Base-by-base conservation (phyloP, 2,329 filamentous ascomycete genomes). In the Geosmithia putterillii region DNA sequence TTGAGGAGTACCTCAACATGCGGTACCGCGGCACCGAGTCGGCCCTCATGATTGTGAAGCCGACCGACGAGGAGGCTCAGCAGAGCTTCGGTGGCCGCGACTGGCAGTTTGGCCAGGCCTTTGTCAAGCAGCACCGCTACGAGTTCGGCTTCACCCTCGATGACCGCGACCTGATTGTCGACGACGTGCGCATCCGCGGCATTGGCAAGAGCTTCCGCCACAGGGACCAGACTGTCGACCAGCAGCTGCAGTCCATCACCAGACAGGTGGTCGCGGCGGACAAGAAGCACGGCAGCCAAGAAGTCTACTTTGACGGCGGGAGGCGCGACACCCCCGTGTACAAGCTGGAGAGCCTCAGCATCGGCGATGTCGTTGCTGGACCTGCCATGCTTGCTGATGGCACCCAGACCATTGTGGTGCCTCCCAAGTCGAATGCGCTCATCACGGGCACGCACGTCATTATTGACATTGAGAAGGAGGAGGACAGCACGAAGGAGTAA, bases 1-100 rank as follows among this genome's bases (percentile, higher is more conserved):
- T 90, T 54, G 88, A 95, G 57, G 85, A 94, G 57, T 95, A 95
- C 55, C 75, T 96, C 45, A 95, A 95, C 57, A 88, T 95, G 81
- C 73, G 89, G 45, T 95, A 95, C 55, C 77, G 86, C 32, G 88
- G 88, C 10, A 95, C 88, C 0, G 88, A 95, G 57, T 94, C 87
- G 7, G 86, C 88, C 1, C 71, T 95, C 37, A 95, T 95, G 88
- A 78, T 94, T 40, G 65, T 92, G 49, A 86, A 83, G 59, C 86
- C 88, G 0, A 73, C 62, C 2, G 63, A 71, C 34, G 73, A 79
- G 42, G 80, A 86, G 45, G 70, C 70, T 0, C 64, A 76, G 46
- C 70, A 72, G 35, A 65, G 72, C 14, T 83, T 74, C 49, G 67
- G 60, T 20, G 79, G 77, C 7, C 76, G 85, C 20, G 74, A 81